Evolutionary conservation across 1,284 basidiomycete species (phyloP).

Genomic region (Xerocomus minutiporus): DNA sequence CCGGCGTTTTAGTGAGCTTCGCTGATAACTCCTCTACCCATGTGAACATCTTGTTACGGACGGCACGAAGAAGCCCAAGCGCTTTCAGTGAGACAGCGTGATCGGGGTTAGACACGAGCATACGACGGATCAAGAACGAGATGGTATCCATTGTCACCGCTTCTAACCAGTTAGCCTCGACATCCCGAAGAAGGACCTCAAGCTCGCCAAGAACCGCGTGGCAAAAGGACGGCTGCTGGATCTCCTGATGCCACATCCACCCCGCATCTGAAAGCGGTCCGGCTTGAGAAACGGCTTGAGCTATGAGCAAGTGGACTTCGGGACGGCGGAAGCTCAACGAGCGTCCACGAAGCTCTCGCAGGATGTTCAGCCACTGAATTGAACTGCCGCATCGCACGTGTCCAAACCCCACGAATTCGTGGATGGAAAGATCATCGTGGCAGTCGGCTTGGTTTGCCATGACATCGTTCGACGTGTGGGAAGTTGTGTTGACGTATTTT

Average conservation of each 20-base stretch:
- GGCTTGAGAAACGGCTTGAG: constrained; percentile 41
- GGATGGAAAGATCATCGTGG: constrained; percentile 33
- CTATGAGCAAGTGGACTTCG: constrained; percentile 39
- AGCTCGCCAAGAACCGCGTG: constrained; percentile 32
- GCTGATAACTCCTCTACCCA: constrained; percentile 36
- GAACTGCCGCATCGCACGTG: constrained; percentile 39
- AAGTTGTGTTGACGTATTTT: constrained; percentile 32
- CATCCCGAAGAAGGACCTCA: constrained; percentile 21
- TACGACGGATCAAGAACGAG: constrained; percentile 32
- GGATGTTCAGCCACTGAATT: constrained; percentile 49
- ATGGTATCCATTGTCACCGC: constrained; percentile 34
- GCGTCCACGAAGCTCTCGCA: constrained; percentile 33
- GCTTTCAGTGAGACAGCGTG: constrained; percentile 4
- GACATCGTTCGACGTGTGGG: constrained; percentile 40
- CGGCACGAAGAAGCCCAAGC: constrained; percentile 26
- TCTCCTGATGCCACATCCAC: constrained; percentile 17
- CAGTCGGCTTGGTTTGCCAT: constrained; percentile 39
- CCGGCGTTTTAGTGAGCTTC: constrained; percentile 19
- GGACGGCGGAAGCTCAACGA: constrained; percentile 26
- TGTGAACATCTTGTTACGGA: constrained; percentile 30
- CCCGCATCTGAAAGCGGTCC: constrained; percentile 25
- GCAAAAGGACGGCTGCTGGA: constrained; percentile 30
- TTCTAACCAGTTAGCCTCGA: constrained; percentile 43
- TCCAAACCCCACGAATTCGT: constrained; percentile 43
- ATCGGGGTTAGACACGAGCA: constrained; percentile 29